Evolutionary conservation across 2,329 filamentous ascomycete species (phyloP).

Genomic region (Trichoderma sp.): DNA sequence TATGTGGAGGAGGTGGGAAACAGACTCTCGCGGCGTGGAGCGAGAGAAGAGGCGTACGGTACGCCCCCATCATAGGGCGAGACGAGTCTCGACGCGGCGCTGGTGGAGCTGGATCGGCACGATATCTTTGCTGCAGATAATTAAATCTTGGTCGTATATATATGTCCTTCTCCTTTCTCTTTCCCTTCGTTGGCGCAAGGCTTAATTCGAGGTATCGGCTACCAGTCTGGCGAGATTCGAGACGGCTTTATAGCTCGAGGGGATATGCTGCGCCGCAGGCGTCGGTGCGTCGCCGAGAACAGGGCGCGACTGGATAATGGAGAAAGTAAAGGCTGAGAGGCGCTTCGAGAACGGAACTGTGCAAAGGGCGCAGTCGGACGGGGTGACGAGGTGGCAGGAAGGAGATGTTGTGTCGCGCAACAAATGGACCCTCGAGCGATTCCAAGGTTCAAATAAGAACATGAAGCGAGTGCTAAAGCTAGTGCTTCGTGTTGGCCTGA

Average conservation of each 20-base stretch:
- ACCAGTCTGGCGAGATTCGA: not conserved
- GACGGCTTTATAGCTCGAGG: not conserved
- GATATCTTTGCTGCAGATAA: not conserved
- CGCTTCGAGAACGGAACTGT: not conserved
- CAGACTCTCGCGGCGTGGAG: slow-evolving; percentile 36
- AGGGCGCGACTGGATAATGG: not conserved
- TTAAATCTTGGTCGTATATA: not conserved
- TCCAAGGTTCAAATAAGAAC: slow-evolving; percentile 15
- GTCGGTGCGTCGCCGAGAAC: not conserved
- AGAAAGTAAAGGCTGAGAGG: slow-evolving; percentile 2
- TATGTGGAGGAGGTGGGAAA: slow-evolving; percentile 20
- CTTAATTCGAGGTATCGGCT: not conserved
- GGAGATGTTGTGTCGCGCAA: slow-evolving; percentile 13
- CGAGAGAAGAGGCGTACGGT: slow-evolving; percentile 35
- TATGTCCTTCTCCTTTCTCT: not conserved
- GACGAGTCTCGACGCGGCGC: slow-evolving; percentile 21
- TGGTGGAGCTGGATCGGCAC: slow-evolving; percentile 1
- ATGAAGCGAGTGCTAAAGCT: slow-evolving; percentile 17
- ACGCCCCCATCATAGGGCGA: slow-evolving; percentile 26
- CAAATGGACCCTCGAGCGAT: not conserved
- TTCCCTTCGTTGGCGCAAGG: not conserved
- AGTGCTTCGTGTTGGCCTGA: slow-evolving; percentile 23
- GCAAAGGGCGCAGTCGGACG: not conserved
- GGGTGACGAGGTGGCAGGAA: not conserved
- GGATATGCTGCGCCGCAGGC: slow-evolving; percentile 10